Evolutionary conservation across 148 eudicot species (phyloP).

Genomic region (Talinum fruticosum): DNA sequence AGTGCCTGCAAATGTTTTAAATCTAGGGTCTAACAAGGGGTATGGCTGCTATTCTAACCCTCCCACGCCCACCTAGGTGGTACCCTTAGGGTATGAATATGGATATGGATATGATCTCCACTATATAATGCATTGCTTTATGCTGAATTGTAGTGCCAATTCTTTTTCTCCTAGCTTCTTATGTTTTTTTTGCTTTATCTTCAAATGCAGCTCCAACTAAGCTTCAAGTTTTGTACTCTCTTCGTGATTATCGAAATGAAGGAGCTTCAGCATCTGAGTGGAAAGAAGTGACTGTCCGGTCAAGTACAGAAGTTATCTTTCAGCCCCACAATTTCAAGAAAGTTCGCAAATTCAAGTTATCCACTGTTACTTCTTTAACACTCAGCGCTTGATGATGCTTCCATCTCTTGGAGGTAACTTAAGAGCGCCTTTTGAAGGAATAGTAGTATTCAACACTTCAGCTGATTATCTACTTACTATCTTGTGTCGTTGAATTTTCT

Average conservation of each 20-base stretch:
- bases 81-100: too few species aligned
- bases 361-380: constrained; percentile 63
- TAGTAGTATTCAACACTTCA: neutral
- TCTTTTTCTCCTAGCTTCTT: neutral
- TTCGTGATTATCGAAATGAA: constrained; percentile 75
- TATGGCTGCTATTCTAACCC: too few species aligned
- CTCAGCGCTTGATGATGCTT: constrained; percentile 62
- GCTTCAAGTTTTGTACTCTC: constrained; percentile 72
- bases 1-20: too few species aligned
- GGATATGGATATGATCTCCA: neutral
- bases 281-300: constrained; percentile 74
- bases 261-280: constrained; percentile 69
- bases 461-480: neutral
- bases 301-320: constrained; percentile 73
- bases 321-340: constrained; percentile 59
- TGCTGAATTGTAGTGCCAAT: neutral
- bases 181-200: neutral
- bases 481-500: neutral
- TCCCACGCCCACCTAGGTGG: too few species aligned
- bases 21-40: too few species aligned
- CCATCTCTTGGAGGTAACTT: constrained; percentile 6
- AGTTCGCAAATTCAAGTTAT: constrained; percentile 69
- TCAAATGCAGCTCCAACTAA: constrained; percentile 65
- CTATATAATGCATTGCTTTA: neutral
- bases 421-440: neutral